Evolutionary conservation across 139 green algal genomes (phyloP), one percentile per base, ranked within the genome.

Genomic region (Chlorella sp.): DNA sequence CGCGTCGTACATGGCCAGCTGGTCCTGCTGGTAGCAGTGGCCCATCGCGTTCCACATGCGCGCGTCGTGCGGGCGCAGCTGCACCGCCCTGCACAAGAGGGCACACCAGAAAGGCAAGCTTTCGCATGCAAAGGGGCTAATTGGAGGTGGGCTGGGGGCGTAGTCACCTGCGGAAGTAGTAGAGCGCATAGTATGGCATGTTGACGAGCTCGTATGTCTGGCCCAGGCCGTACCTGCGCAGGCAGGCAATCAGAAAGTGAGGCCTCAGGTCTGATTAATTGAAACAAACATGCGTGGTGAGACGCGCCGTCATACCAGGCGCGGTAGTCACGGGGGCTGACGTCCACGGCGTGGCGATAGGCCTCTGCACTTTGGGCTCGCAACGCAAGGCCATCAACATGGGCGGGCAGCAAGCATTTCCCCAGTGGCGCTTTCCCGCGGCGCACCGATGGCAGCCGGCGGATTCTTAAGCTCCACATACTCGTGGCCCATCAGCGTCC

Each of bases 401-500:
- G n/a, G n/a, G n/a, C n/a, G n/a, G n/a, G n/a, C n/a, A n/a, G n/a
- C n/a, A n/a, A n/a, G n/a, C n/a, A n/a, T n/a, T n/a, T n/a, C n/a
- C n/a, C n/a, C n/a, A n/a, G n/a, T n/a, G n/a, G n/a, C n/a, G n/a
- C n/a, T n/a, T n/a, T n/a, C n/a, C n/a, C n/a, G n/a, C n/a, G n/a
- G n/a, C n/a, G n/a, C 80, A 83, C 91, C 88, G 41, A 98, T 95
- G 23, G 94, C 94, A 27, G 93, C 90, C 6, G 90, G 74, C 5
- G 91, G 89, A 81, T 99, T 98, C 82, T 98, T 97, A 80, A 99
- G 87, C 83, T 99, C 96, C 76, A 99, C 90, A 73, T 92, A 99
- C 77, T 99, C 96, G 73, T 99, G 96, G 0, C 96, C 96, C 92
- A 99, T 97, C 14, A 99, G 88, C 1, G 96, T 99, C 96, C 94